These are phyloP conservation scores for Pyronema omphalodes DNA, from an alignment of 495 filamentous ascomycete genomes.

Conservation along the genomic window DNA sequence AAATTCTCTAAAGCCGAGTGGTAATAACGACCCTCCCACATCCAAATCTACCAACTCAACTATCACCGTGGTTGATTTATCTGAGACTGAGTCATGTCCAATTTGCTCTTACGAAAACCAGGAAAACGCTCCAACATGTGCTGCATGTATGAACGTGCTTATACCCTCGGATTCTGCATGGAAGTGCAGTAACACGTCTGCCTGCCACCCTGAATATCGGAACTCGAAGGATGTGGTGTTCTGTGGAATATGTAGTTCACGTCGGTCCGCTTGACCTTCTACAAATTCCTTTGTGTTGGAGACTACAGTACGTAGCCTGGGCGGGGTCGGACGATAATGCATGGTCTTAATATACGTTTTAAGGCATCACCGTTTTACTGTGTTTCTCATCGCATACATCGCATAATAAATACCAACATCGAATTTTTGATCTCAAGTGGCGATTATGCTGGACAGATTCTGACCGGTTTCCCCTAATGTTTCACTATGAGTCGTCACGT, in stretches of 20 bases:
- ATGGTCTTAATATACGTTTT: too few relatives aligned
- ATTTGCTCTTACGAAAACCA: slow-evolving; percentile 47
- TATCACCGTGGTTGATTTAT: neutral
- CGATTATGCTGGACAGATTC: too few relatives aligned
- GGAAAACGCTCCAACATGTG: slow-evolving; percentile 34
- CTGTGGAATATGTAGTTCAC: slow-evolving; percentile 45
- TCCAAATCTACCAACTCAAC: neutral
- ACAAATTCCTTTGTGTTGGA: neutral
- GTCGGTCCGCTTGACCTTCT: neutral
- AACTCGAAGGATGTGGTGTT: slow-evolving; percentile 46
- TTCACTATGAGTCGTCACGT: too few relatives aligned
- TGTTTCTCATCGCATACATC: too few relatives aligned
- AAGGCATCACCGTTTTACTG: too few relatives aligned
- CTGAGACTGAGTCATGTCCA: slow-evolving; percentile 28
- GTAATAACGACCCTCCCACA: too few relatives aligned
- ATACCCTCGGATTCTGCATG: slow-evolving; percentile 36
- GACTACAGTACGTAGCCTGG: neutral
- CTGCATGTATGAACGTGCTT: slow-evolving; percentile 48
- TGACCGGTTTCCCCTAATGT: too few relatives aligned
- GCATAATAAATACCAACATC: too few relatives aligned
- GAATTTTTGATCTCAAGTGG: too few relatives aligned
- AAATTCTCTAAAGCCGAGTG: too few relatives aligned
- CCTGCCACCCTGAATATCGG: slow-evolving; percentile 35
- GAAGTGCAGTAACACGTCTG: slow-evolving; percentile 38
- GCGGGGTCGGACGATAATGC: neutral